Evolutionary conservation across 208 protist genomes (phyloP), one percentile per base, ranked within the genome.

Genomic region (Leishmania martiniquensis): DNA sequence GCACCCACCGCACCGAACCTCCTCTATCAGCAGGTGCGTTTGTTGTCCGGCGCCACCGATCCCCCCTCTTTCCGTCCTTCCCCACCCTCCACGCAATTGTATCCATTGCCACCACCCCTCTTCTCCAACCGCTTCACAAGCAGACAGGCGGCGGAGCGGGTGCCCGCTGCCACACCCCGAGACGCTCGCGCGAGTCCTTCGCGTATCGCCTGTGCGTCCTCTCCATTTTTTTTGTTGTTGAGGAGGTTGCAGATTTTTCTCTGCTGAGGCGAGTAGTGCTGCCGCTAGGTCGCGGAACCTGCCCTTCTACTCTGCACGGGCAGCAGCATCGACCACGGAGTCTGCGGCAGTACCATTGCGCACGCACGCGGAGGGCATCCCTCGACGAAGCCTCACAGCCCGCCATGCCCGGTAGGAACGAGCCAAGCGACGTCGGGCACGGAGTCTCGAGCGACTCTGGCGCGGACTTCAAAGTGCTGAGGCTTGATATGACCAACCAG

Each of bases 401-500:
- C 52, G 67, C 34, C 13, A 78, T 78, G 75, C 0, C 65, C 15
- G 39, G 1, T 5, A 12, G 17, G 13, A n/a, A 17, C 47, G 60
- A 77, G 47, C 45, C 59, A 4, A 10, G n/a, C 45, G 71, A 69
- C 5, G 54, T 22, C 45, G 52, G 22, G 22, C 17, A 25, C n/a
- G 2, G 29, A 10, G 70, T 55, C 32, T n/a, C 1, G 1, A 44
- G 70, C 2, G 63, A 47, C 10, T 68, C 20, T 1, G 20, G 67
- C 47, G 39, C 45, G 4, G 45, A 67, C 13, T 34, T 51, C 47
- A 62, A 78, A n/a, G 82, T 89, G 22, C 20, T 73, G 20, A 70
- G 54, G 25, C 57, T 84, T 1, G 76, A 80, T 37, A 59, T 78
- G 60, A 34, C 25, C 0, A 75, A 72, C 44, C 76, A 83, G 62